Percentiles rank a stretch among this genome's conserved stretches.
These are phyloP conservation scores for Kalmanozyma brasiliensis DNA, from an alignment of 1,284 basidiomycete genomes.

Conservation along the genomic window DNA sequence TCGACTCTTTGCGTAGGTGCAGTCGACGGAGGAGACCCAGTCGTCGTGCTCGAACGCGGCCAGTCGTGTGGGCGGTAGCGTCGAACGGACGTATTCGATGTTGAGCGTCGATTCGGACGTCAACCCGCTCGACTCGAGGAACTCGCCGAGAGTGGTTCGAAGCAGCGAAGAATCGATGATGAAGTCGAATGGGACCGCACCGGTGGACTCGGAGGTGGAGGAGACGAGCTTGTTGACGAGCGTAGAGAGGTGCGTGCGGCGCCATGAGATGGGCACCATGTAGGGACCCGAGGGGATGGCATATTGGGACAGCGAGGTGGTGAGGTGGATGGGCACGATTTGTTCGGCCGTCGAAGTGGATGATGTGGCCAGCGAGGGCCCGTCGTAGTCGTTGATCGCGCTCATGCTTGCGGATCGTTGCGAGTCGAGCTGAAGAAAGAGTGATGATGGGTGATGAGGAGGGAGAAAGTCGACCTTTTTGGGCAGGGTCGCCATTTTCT, in stretches of 20 bases:
- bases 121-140: slow-evolving; percentile 78
- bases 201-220: slow-evolving; percentile 15
- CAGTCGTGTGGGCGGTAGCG: slow-evolving; percentile 87
- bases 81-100: slow-evolving; percentile 91
- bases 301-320: slow-evolving; percentile 71
- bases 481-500: slow-evolving; percentile 4
- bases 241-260: slow-evolving; percentile 94
- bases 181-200: slow-evolving; percentile 91
- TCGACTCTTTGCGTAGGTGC: slow-evolving; percentile 19
- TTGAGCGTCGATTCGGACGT: slow-evolving; percentile 85
- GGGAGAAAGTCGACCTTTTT: neutral
- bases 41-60: slow-evolving; percentile 87
- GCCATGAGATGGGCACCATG: slow-evolving; percentile 91
- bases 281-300: slow-evolving; percentile 89
- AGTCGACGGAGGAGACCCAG: slow-evolving; percentile 87
- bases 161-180: slow-evolving; percentile 81
- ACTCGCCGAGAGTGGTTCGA: slow-evolving; percentile 78
- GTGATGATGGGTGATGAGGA: slow-evolving; percentile 7
- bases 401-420: slow-evolving; percentile 8
- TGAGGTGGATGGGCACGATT: slow-evolving; percentile 54
- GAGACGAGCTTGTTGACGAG: slow-evolving; percentile 92
- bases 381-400: slow-evolving; percentile 31
- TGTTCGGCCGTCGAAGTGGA: slow-evolving; percentile 4
- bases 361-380: neutral
- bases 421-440: neutral